Base-by-base conservation (phyloP, 768 basidiomycete genomes). In the Ramaria sp. region DNA sequence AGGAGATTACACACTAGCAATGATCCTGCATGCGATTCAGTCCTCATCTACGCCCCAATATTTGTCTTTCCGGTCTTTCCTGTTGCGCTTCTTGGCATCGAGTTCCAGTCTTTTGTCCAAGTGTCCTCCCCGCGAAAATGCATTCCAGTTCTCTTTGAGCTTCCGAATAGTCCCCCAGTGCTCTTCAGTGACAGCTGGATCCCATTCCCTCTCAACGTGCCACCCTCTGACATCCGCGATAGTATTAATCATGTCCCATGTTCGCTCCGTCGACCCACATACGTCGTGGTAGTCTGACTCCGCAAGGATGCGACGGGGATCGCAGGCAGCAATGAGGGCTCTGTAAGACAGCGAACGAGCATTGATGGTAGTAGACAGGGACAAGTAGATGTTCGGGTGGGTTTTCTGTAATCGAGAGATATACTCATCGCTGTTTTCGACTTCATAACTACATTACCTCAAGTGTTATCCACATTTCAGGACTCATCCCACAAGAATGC, bases 401-500 rank as follows among this genome's bases (percentile, higher is more conserved):
- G 70, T 75, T 69, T 75, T 83, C 86, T 92, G 20, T 43, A 43
- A 1, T 19, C 42, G 42, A 19, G 20, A 9, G 11, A 43, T 43
- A 43, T n/a, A 43, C 42, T n/a, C 17, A 22, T 43, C 11, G 11
- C 9, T n/a, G 20, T 43, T 2, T 43, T n/a, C 7, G 42, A 9
- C 4, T 46, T 65, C 78, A 53, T 71, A 84, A 37, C 13, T 37
- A 37, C 34, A 9, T 37, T 37, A 37, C 91, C 80, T 93, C 84
- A 45, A 95, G 77, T 49, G 77, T 76, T 55, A 68, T 71, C 83
- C 88, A 89, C 38, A 78, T 82, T 65, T 94, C 80, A 7, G 82
- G 74, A 59, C 86, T 91, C 61, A 93, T 70, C 0, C 91, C 89
- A 65, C 91, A 97, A 47, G 87, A 90, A 68, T 99, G 95, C 62